Evolutionary conservation across 1,284 basidiomycete genomes (phyloP), one percentile per base, ranked within the genome.

Genomic region (Apiotrichum siamense): DNA sequence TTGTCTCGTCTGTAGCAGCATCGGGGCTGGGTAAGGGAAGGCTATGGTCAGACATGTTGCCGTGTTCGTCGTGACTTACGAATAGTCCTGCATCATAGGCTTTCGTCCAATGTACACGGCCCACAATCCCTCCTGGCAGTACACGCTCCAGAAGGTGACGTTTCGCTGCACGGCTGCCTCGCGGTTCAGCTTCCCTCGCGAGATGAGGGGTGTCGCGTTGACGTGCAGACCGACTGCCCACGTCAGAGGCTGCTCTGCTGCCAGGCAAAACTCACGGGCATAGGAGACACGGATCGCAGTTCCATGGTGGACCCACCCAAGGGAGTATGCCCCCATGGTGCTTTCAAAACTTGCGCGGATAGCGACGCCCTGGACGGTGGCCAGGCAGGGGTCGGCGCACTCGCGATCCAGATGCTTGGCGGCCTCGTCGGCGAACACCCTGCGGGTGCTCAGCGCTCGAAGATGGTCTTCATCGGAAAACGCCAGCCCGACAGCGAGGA

Each of bases 331-430:
- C 6, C 60, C 63, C 20, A 57, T 47, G 0, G 79, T 76, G 5
- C 79, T 81, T 61, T 84, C 78, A 64, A 78, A 84, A 51, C 79
- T 81, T 3, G 79, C 79, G 9, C 84, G 60, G n/a, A 81, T 69
- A 1, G 79, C 77, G 17, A 85, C 65, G 2, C 78, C 83, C 33
- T 80, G 79, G 3, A 85, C 79, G 7, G 80, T 77, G 49, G 80
- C 79, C 20, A 85, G 71, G 35, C 78, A 81, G 3, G 83, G 83
- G 42, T 77, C 53, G 52, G 77, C 75, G 54, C 80, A 82, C 63
- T 85, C 83, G 1, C 66, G 66, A 47, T 83, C 81, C 33, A 85
- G 71, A 55, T 75, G 77, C 15, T 72, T 74, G 66, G 81, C 81
- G 1, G 83, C 83, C 49, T 77, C 75, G 9, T 75, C 64, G 11